Conservation (phyloP, 192 early-diverging fungal genomes). For the Rhizophagus prolifer region DNA sequence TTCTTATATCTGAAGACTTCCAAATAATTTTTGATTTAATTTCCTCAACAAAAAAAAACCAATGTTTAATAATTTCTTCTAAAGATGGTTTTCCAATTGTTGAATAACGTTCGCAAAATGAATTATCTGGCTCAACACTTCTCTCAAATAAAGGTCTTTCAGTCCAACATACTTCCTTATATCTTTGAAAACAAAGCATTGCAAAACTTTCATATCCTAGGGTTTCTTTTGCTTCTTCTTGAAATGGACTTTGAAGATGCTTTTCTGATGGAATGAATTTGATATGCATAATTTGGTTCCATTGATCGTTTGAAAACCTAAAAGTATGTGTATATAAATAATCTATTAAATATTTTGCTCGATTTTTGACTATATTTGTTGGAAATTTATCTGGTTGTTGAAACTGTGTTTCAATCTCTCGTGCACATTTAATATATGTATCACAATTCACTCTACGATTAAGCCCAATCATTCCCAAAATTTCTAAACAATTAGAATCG, state of each 20-base stretch:
- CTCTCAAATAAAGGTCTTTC: not conserved
- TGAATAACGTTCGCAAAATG: not conserved
- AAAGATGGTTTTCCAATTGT: not conserved
- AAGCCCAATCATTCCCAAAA: not conserved
- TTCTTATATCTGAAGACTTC: not conserved
- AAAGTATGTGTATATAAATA: not conserved
- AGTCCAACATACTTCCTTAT: not conserved
- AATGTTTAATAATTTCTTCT: not conserved
- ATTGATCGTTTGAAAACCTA: not conserved
- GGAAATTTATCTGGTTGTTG: not conserved
- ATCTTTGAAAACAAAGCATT: not conserved
- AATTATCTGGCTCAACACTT: not conserved
- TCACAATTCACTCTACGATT: not conserved
- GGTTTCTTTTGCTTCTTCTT: not conserved
- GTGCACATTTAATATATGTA: constrained; percentile 12
- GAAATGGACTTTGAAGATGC: not conserved
- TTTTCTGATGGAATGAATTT: constrained; percentile 9
- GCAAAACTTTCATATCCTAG: not conserved
- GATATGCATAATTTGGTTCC: not conserved
- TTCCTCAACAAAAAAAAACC: not conserved
- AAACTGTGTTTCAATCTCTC: not conserved
- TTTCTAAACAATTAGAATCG: not conserved
- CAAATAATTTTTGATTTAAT: not conserved
- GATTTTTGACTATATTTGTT: not conserved
- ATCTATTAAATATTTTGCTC: not conserved